Conservation (phyloP, 2,329 filamentous ascomycete genomes). For the Neonectria magnoliae region DNA sequence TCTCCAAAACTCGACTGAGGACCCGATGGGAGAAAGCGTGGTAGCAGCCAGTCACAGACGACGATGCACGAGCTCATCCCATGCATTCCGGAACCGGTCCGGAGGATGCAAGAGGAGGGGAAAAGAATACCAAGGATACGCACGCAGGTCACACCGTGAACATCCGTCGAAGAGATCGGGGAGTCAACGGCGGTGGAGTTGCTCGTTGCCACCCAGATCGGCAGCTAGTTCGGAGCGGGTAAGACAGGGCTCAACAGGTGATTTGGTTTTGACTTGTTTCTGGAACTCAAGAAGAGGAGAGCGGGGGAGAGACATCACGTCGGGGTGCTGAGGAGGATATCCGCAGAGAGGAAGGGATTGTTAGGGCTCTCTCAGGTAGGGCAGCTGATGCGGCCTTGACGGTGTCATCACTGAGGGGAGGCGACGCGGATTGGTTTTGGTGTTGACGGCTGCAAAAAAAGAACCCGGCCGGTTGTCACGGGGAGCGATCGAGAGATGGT, state of each 20-base stretch:
- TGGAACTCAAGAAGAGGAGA: background rate
- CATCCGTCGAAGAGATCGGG: constrained; percentile 4
- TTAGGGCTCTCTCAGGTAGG: background rate
- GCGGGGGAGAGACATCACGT: constrained; percentile 10
- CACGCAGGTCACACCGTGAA: background rate
- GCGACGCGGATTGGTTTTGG: background rate
- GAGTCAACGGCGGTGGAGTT: constrained; percentile 10
- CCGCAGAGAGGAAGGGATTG: background rate
- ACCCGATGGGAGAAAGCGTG: background rate
- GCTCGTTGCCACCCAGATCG: constrained; percentile 38
- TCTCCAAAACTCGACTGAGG: constrained; percentile 13
- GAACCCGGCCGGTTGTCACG: constrained; percentile 10
- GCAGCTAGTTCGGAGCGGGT: constrained; percentile 31
- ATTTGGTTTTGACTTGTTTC: constrained; percentile 2
- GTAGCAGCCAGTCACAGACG: constrained; percentile 10
- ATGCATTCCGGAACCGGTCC: constrained; percentile 13
- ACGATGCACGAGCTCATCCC: constrained; percentile 17
- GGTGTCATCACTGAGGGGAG: background rate
- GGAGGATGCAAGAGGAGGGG: constrained; percentile 7
- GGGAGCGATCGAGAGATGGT: constrained; percentile 14
- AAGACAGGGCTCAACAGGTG: constrained; percentile 25
- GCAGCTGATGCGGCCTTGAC: background rate
- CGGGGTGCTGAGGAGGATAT: constrained; percentile 1
- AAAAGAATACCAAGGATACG: background rate
- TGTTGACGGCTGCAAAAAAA: constrained; percentile 2